Percentiles rank a stretch among this genome's conserved stretches.
phyloP scores from a whole-genome alignment of 805 yeast species.

The Brettanomyces custersianus region DNA sequence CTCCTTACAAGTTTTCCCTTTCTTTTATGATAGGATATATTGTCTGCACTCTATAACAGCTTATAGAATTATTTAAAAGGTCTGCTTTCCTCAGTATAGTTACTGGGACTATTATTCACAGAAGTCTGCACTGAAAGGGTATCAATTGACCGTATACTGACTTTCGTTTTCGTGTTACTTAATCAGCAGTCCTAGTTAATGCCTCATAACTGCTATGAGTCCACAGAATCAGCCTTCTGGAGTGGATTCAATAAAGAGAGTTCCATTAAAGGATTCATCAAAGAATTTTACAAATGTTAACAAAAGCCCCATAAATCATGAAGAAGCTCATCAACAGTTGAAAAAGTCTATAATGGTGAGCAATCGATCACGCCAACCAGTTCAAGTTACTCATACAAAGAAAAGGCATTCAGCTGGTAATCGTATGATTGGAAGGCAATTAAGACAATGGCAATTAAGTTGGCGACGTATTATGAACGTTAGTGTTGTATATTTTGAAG shows the following conservation, averaged over 20 bases:
- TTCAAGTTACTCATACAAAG: not conserved
- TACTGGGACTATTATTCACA: too few species aligned
- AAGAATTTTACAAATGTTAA: constrained; percentile 16
- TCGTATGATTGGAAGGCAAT: constrained; percentile 29
- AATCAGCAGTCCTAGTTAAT: too few species aligned
- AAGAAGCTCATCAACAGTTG: not conserved
- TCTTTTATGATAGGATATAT: not conserved
- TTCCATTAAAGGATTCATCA: constrained; percentile 22
- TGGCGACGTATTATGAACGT: constrained; percentile 53
- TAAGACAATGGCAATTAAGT: constrained; percentile 47
- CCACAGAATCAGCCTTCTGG: too few species aligned
- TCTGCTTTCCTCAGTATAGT: too few species aligned
- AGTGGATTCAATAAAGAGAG: too few species aligned
- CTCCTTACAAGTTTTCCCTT: not conserved
- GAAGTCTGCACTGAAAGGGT: too few species aligned
- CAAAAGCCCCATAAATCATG: constrained; percentile 7
- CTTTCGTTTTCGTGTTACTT: too few species aligned
- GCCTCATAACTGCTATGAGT: too few species aligned
- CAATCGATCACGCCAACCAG: not conserved
- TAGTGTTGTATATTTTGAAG: constrained; percentile 50
- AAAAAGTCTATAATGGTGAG: not conserved
- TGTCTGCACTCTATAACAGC: too few species aligned
- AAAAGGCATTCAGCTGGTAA: constrained; percentile 4
- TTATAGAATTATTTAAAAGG: too few species aligned
- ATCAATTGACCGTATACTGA: too few species aligned